Evolutionary conservation across 2,329 filamentous ascomycete genomes (phyloP), one percentile per base, ranked within the genome.

Genomic region (Gliomastix tumulicola): DNA sequence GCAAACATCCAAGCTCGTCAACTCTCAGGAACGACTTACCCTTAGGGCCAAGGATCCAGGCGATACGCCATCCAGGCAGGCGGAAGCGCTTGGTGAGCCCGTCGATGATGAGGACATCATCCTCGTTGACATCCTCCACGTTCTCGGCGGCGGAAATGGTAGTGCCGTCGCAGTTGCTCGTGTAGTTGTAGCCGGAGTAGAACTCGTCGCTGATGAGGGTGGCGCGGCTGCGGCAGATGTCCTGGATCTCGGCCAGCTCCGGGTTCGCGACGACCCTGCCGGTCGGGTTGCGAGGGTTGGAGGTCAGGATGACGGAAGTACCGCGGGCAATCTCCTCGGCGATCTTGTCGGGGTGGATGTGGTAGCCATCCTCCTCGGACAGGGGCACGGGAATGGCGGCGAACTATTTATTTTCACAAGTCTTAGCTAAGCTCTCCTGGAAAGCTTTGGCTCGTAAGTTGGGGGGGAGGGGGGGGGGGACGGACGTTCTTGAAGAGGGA

Each of bases 181-280:
- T 94, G 68, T 97, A 97, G 66, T 95, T 95, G 71, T 96, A 97
- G 17, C 89, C 88, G 10, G 82, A 81, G 66, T 97, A 97, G 71
- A 97, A 97, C 63, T 97, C 90, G 55, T 97, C 90, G 65, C 89
- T 87, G 58, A 97, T 89, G 38, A 97, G 70, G 1, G 90, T 97
- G 4, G 88, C 88, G 37, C 88, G 80, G 47, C 88, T 86, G 54
- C 88, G 81, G 69, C 88, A 94, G 50, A 95, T 83, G 54, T 95
- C 86, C 60, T 97, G 89, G 51, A 96, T 95, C 62, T 90, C 77
- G 15, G 84, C 82, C 44, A 97, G 70, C 60, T 95, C 85, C 1
- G 87, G 84, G 56, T 89, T 88, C 51, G 76, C 74, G 18, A 96
- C 80, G 44, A 96, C 87, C 45, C 87, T 80, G 34, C 90, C 90